Base-by-base conservation (phyloP, 164 flowering plant species). In the Malania oleifera region DNA sequence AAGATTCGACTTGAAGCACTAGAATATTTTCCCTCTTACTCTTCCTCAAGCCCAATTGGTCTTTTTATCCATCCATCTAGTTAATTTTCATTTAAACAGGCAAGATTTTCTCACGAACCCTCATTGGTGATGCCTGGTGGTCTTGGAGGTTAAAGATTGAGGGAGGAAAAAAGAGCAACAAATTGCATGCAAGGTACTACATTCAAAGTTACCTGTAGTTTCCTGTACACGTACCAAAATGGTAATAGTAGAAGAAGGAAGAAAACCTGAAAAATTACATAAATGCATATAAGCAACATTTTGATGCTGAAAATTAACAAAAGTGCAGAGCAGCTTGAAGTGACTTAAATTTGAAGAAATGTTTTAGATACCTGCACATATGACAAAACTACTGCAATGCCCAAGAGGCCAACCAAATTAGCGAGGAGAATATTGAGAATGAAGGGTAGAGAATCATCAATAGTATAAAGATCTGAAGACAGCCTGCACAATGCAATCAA, bases 381-480 rank as follows among this genome's bases (percentile, higher is more conserved):
- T 56, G 95, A 83, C 65, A 92, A 72, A 62, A 92, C 84, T 58
- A 83, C 52, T 34, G 83, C 86, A 58, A 89, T 78, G 15, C 98
- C 98, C 54, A 92, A 41, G 49, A 92, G 80, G 61, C 91, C 95
- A 50, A 89, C 78, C 60, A 83, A 79, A 76, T 89, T 87, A 26
- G 96, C 96, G 55, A 92, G 76, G 59, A 92, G 93, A 68, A 92
- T 89, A 77, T 92, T 92, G 72, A 89, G 87, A 69, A 92, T 89
- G 69, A 92, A 92, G 12, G 98, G 98, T 69, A 92, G 96, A 54
- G 96, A 84, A 73, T 92, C 98, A 70, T 92, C 98, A 62, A 92
- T 87, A 17, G 86, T 83, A 67, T 92, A 92, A 20, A 87, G 88
- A 79, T 92, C 98, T 39, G 98, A 92, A 45, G 98, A 92, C 41